Evolutionary conservation across 768 basidiomycete species (phyloP).

Genomic region (Tricholoma hemisulphureum): DNA sequence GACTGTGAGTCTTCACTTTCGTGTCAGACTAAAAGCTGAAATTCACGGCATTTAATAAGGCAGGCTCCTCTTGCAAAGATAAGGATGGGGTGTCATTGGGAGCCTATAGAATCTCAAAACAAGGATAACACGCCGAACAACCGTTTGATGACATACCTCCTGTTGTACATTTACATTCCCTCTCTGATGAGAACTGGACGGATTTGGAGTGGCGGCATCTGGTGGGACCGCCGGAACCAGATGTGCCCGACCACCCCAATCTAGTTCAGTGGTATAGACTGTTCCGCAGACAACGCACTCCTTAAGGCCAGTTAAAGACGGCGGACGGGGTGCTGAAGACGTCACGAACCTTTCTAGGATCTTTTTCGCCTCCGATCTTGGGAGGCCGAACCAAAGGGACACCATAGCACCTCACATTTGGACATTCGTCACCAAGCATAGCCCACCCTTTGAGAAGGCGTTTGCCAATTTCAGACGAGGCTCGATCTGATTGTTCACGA

Average conservation of each 20-base stretch:
- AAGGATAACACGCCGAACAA: not conserved
- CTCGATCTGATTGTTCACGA: constrained; percentile 77
- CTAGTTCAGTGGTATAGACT: constrained; percentile 54
- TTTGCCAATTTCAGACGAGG: constrained; percentile 77
- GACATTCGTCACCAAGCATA: constrained; percentile 87
- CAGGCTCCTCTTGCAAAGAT: not conserved
- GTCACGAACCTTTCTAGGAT: constrained; percentile 60
- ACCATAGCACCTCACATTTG: constrained; percentile 65
- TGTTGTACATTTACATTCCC: not conserved
- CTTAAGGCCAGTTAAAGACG: constrained; percentile 33
- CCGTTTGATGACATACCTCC: constrained; percentile 6
- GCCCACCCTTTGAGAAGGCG: constrained; percentile 81
- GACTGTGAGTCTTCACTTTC: not conserved
- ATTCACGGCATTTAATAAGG: not conserved
- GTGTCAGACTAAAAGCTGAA: not conserved
- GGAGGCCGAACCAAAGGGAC: constrained; percentile 83
- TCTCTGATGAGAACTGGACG: not conserved
- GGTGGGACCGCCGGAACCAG: constrained; percentile 31
- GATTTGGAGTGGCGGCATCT: not conserved
- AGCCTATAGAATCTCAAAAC: not conserved
- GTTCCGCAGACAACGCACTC: constrained; percentile 77
- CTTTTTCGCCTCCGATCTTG: constrained; percentile 54
- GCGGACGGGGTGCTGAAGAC: not conserved
- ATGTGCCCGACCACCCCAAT: constrained; percentile 48
- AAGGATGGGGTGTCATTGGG: not conserved